These are phyloP conservation scores for Stentor roeselii DNA, from an alignment of 73 alveolate species.

Conservation along the genomic window DNA sequence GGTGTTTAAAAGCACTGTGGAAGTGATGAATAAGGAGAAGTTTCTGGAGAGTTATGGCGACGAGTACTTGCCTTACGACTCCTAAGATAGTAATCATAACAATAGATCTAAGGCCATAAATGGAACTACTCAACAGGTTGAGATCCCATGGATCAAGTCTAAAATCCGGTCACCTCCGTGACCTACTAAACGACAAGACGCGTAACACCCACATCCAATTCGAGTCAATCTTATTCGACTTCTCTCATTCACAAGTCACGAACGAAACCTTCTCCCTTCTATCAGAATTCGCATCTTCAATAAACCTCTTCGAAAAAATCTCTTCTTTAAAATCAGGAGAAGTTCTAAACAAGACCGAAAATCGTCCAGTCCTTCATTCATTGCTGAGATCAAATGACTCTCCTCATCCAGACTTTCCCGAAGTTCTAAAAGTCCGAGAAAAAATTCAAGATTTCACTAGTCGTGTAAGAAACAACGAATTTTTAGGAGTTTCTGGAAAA, in stretches of 20 bases:
- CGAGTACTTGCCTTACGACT: too few species aligned
- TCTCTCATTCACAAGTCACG: slow-evolving; percentile 61
- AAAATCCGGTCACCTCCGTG: slow-evolving; percentile 34
- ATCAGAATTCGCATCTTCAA: slow-evolving; percentile 41
- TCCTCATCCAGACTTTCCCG: slow-evolving; percentile 37
- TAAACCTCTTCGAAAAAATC: slow-evolving; percentile 42
- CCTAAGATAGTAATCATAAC: too few species aligned
- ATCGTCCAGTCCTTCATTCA: slow-evolving; percentile 84
- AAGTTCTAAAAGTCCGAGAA: slow-evolving; percentile 57
- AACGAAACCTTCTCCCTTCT: slow-evolving; percentile 34
- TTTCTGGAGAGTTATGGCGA: background rate
- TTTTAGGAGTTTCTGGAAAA: slow-evolving; percentile 50
- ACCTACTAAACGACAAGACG: slow-evolving; percentile 30
- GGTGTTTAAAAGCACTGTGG: slow-evolving; percentile 47
- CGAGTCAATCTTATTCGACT: slow-evolving; percentile 54
- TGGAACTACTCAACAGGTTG: slow-evolving; percentile 13
- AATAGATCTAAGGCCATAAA: background rate
- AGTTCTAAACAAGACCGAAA: slow-evolving; percentile 78
- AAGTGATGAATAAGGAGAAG: slow-evolving; percentile 23
- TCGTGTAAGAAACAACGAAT: slow-evolving; percentile 51
- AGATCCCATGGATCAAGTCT: background rate
- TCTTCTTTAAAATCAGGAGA: slow-evolving; percentile 60
- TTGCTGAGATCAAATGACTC: slow-evolving; percentile 69
- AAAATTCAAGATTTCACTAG: slow-evolving; percentile 57
- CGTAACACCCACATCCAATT: slow-evolving; percentile 29